A percentile compares a stretch with the other conserved stretches of the same genome.
Evolutionary conservation across 768 basidiomycete species (phyloP).

Genomic region (Panellus pusillus): DNA sequence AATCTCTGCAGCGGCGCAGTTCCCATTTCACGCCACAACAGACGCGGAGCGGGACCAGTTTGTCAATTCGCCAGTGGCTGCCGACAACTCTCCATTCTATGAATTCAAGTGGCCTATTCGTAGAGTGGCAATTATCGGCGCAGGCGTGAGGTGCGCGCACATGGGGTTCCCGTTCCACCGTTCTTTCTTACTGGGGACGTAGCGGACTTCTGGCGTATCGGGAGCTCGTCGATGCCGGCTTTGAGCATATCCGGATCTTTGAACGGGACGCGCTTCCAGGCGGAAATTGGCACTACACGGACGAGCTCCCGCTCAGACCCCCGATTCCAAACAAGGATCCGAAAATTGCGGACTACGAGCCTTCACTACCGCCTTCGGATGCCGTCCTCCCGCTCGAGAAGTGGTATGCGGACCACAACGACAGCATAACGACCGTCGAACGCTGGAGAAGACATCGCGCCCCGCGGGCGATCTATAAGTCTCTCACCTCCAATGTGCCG

Average conservation of each 20-base stretch:
- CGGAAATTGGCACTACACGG: constrained; percentile 45
- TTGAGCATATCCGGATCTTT: constrained; percentile 23
- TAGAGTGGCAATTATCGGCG: constrained; percentile 40
- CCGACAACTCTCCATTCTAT: constrained; percentile 24
- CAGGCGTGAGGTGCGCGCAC: constrained; percentile 37
- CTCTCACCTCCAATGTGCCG: constrained; percentile 35
- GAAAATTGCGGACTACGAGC: constrained; percentile 34
- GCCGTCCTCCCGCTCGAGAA: constrained; percentile 28
- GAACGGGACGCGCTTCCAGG: constrained; percentile 38
- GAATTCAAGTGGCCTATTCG: constrained; percentile 38
- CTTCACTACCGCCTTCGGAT: constrained; percentile 36
- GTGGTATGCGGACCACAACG: constrained; percentile 14
- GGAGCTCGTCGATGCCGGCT: constrained; percentile 34
- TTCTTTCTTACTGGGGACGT: background rate
- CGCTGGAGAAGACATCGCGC: constrained; percentile 32
- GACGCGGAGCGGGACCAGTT: constrained; percentile 8
- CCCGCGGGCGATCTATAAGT: constrained; percentile 39
- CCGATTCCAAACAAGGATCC: constrained; percentile 37
- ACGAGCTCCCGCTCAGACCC: constrained; percentile 34
- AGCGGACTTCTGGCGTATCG: constrained; percentile 40
- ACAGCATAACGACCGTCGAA: constrained; percentile 20
- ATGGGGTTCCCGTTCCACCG: background rate
- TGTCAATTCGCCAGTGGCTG: constrained; percentile 10
- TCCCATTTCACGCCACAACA: constrained; percentile 4
- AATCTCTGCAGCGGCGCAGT: constrained; percentile 7